Evolutionary conservation across 768 basidiomycete genomes (phyloP).

Genomic region (Strobilomyces echinocephalus): DNA sequence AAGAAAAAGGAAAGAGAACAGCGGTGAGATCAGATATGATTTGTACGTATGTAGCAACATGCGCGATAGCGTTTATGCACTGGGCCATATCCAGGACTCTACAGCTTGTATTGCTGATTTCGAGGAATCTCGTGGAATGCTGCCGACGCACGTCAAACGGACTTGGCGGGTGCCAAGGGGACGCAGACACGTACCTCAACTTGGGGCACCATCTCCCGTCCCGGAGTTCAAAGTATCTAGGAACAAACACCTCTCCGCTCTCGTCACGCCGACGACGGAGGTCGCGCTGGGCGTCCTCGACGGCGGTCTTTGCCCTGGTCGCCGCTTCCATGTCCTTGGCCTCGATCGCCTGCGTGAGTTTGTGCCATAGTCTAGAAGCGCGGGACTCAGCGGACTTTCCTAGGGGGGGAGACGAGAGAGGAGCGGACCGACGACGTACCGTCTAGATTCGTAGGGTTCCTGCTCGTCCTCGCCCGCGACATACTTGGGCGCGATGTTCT

Average conservation of each 20-base stretch:
- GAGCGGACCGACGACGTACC: constrained; percentile 45
- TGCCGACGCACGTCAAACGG: constrained; percentile 23
- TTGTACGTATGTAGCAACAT: constrained; percentile 3
- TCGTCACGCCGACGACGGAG: constrained; percentile 69
- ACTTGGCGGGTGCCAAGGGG: too few species aligned
- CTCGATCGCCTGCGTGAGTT: constrained; percentile 80
- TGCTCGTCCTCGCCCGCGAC: constrained; percentile 86
- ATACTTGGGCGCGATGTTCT: constrained; percentile 72
- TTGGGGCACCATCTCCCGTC: constrained; percentile 84
- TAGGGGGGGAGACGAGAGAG: too few species aligned
- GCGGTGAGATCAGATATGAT: constrained; percentile 16
- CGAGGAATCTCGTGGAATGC: constrained; percentile 63
- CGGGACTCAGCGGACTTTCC: background rate
- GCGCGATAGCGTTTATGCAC: constrained; percentile 9
- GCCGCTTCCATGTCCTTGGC: constrained; percentile 92
- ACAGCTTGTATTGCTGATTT: constrained; percentile 61
- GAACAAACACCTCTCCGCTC: constrained; percentile 59
- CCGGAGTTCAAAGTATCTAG: constrained; percentile 74
- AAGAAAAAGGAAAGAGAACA: constrained; percentile 3
- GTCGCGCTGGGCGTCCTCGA: constrained; percentile 92
- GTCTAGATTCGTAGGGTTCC: constrained; percentile 83
- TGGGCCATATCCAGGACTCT: constrained; percentile 73
- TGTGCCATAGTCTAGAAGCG: constrained; percentile 55
- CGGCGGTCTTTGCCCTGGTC: constrained; percentile 80
- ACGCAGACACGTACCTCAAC: constrained; percentile 49